phyloP scores from a whole-genome alignment of 805 yeast species.

The Saccharomycopsis lassenensis region DNA sequence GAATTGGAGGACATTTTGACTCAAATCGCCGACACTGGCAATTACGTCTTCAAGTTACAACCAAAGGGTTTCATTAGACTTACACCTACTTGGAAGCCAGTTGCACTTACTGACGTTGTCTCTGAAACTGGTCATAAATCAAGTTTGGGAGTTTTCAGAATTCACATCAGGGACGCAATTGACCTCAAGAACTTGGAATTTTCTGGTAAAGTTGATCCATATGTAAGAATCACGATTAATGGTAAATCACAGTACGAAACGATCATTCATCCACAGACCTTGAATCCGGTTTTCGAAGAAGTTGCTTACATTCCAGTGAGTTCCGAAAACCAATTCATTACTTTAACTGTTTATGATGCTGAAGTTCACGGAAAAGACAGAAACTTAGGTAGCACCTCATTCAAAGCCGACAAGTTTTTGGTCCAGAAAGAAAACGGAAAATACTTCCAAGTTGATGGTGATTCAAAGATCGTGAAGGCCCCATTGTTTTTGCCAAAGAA shows the following conservation, averaged over 20 bases:
- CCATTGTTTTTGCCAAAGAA: constrained; percentile 25
- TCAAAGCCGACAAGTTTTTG: constrained; percentile 39
- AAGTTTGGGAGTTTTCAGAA: constrained; percentile 57
- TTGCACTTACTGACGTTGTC: constrained; percentile 42
- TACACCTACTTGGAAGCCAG: constrained; percentile 60
- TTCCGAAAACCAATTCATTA: constrained; percentile 47
- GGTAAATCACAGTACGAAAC: constrained; percentile 50
- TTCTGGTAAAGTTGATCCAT: constrained; percentile 70
- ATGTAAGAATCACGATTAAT: constrained; percentile 46
- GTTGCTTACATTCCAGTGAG: constrained; percentile 50
- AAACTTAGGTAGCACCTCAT: constrained; percentile 45
- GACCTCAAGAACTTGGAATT: constrained; percentile 48
- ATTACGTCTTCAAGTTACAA: constrained; percentile 36
- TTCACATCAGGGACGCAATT: constrained; percentile 44
- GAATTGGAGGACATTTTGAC: constrained; percentile 44
- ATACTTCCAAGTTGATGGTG: constrained; percentile 41
- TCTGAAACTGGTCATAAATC: constrained; percentile 36
- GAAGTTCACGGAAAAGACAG: constrained; percentile 57
- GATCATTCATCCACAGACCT: constrained; percentile 38
- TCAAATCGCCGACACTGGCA: constrained; percentile 35
- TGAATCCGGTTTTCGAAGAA: constrained; percentile 49
- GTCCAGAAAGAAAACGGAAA: constrained; percentile 37
- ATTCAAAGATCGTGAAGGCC: constrained; percentile 32
- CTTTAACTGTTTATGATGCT: constrained; percentile 53
- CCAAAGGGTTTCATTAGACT: constrained; percentile 48